Evolutionary conservation across 2,329 filamentous ascomycete genomes (phyloP), one percentile per base, ranked within the genome.

Genomic region (Ophiostoma australiae): DNA sequence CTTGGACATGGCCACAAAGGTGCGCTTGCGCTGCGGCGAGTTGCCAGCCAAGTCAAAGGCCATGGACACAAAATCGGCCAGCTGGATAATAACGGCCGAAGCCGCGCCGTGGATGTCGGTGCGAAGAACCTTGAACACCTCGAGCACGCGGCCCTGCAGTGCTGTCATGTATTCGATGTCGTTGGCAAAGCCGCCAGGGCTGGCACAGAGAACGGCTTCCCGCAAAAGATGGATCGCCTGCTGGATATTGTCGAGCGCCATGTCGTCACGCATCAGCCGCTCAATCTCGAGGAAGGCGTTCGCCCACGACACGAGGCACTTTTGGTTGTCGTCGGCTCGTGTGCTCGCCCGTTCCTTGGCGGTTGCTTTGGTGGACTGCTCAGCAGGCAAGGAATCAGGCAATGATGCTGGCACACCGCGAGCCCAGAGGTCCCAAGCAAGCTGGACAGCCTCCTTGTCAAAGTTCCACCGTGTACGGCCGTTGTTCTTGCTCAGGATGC

Each of bases 1-100:
- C 78, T 95, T 97, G 0, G 94, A 93, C 77, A 98, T 87, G 44
- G 95, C 94, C 70, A 99, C 89, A 77, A 93, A 98, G 0, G 93
- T 97, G 7, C 92, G 91, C 71, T 88, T 88, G 71, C 80, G 78
- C 8, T 75, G 76, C 5, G 63, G 35, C 52, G 73, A 76, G 1
- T 31, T 31, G 72, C 73, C 77, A 17, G 77, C 79, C 39, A 79
- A 76, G 0, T 82, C 79, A 75, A 92, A 94, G 1, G 92, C 90
- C 44, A 97, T 82, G 2, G 87, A 85, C 10, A 89, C 85, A 72
- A 97, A 88, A 68, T 91, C 86, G 1, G 92, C 87, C 11, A 93
- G 85, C 70, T 91, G 86, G 0, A 82, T 82, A 69, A 94, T 84
- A 75, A 97, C 81, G n/a, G 86, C 86, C 0, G 90, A 86, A 0